These are phyloP conservation scores for Arthrobotrys sphaeroides DNA, from an alignment of 2,329 filamentous ascomycete genomes.

Conservation along the genomic window DNA sequence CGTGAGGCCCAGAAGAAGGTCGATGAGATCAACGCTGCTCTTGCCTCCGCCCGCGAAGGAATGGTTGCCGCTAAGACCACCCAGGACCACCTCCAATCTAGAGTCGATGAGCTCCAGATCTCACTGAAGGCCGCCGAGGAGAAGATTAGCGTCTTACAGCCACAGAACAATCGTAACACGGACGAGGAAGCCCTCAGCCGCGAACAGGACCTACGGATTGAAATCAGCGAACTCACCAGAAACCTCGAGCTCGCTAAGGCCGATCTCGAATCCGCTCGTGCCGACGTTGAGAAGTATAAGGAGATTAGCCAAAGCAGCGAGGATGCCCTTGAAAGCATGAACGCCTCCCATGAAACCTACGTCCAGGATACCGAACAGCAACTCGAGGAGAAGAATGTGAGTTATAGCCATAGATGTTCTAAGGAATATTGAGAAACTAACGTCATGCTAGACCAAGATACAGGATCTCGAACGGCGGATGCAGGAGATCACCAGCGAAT, in stretches of 20 bases:
- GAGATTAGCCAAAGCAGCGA: slow-evolving; percentile 86
- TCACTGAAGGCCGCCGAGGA: slow-evolving; percentile 91
- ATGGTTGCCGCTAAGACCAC: slow-evolving; percentile 85
- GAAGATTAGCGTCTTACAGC: slow-evolving; percentile 80
- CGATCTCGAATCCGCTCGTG: slow-evolving; percentile 82
- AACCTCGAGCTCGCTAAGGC: slow-evolving; percentile 82
- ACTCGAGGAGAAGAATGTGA: slow-evolving; percentile 76
- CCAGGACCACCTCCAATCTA: slow-evolving; percentile 85
- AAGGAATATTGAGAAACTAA: neutral
- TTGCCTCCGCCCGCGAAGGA: slow-evolving; percentile 85
- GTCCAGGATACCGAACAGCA: slow-evolving; percentile 82
- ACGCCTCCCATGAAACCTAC: slow-evolving; percentile 83
- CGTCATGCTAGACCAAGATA: slow-evolving; percentile 67
- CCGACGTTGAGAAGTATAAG: slow-evolving; percentile 86
- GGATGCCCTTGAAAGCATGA: slow-evolving; percentile 82
- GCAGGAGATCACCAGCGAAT: slow-evolving; percentile 82
- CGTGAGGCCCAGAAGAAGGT: slow-evolving; percentile 90
- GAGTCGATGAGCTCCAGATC: slow-evolving; percentile 87
- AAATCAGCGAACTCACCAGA: slow-evolving; percentile 85
- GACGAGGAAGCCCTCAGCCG: slow-evolving; percentile 70
- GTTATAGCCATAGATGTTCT: neutral
- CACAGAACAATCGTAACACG: slow-evolving; percentile 68
- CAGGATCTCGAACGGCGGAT: slow-evolving; percentile 83
- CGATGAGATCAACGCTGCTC: slow-evolving; percentile 83
- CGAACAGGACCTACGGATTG: slow-evolving; percentile 82